Base-by-base conservation (phyloP, 768 basidiomycete genomes). In the Tephrocybe sp. region DNA sequence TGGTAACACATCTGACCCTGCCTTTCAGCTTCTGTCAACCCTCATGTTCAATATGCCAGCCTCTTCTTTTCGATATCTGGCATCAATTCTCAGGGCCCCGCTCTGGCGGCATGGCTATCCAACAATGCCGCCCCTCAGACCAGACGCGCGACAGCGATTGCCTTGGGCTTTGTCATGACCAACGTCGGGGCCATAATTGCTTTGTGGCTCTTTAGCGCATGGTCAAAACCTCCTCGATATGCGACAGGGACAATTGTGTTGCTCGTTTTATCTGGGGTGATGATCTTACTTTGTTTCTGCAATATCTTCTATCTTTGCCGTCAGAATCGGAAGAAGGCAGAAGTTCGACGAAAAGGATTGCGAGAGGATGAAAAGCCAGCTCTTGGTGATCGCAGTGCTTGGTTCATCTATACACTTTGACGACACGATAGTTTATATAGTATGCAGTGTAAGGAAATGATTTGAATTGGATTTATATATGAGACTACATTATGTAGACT, bases 161-260 rank as follows among this genome's bases (percentile, higher is more conserved):
- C 74, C 19, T 54, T 75, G 10, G 66, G 64, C 5, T 73, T 73
- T 43, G 68, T 73, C 47, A 61, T 68, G 58, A 70, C 70, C 21
- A 77, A 76, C 53, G 36, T 62, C 1, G 75, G 74, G 36, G 73
- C 71, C 24, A 81, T 84, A 39, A 73, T 83, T 23, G 70, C 76
- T 0, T 82, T 78, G 0, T 83, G 80, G 80, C 69, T 80, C 7
- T 61, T 82, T 24, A 80, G 79, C 11, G 58, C 66, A 4, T 57
- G 80, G n/a, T 79, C 77, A 3, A 65, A 72, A 3, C 63, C 74
- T 1, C 80, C 80, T 11, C 54, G 65, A 13, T 83, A 81, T 58
- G 70, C 60, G 1, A 69, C 66, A 42, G 81, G 76, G 0, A 76
- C 76, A 2, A 67, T 72, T 30, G 60, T 61, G 19, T 60, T 76